A percentile compares a stretch with the other conserved stretches of the same genome.
phyloP scores from a whole-genome alignment of 2,329 filamentous ascomycete species.

The Zymoseptoria tritici region DNA sequence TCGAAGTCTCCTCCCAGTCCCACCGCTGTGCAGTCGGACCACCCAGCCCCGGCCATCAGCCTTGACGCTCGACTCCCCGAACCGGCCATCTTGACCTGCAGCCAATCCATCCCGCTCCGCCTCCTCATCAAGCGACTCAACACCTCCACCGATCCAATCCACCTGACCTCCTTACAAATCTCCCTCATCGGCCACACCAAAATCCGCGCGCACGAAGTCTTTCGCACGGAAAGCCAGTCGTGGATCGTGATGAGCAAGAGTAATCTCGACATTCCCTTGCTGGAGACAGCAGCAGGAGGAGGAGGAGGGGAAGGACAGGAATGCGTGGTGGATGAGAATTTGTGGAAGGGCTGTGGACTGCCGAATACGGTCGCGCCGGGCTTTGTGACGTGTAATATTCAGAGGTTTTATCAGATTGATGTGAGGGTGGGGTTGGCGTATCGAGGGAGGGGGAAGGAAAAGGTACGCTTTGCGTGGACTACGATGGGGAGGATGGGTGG shows the following conservation, averaged over 20 bases:
- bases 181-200: conserved; percentile 73
- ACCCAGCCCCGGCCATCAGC: conserved; percentile 52
- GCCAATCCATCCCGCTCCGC: conserved; percentile 72
- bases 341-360: conserved; percentile 67
- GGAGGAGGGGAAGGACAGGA: conserved; percentile 50
- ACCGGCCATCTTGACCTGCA: conserved; percentile 82
- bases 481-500: background rate
- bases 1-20: conserved; percentile 11
- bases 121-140: conserved; percentile 71
- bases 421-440: conserved; percentile 71
- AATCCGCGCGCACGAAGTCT: conserved; percentile 69
- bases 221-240: conserved; percentile 60
- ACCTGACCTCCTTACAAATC: conserved; percentile 71
- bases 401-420: conserved; percentile 74
- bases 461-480: conserved; percentile 32
- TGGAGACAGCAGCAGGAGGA: conserved; percentile 34
- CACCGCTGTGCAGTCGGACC: conserved; percentile 23
- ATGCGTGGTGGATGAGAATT: conserved; percentile 44
- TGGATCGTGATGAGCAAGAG: conserved; percentile 69
- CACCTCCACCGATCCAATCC: conserved; percentile 61
- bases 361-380: conserved; percentile 82
- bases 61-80: conserved; percentile 81
- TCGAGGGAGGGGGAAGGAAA: conserved; percentile 47
- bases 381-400: conserved; percentile 83
- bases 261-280: conserved; percentile 65